Conservation (phyloP, 495 filamentous ascomycete genomes). For the Penicillium macrosclerotiorum region DNA sequence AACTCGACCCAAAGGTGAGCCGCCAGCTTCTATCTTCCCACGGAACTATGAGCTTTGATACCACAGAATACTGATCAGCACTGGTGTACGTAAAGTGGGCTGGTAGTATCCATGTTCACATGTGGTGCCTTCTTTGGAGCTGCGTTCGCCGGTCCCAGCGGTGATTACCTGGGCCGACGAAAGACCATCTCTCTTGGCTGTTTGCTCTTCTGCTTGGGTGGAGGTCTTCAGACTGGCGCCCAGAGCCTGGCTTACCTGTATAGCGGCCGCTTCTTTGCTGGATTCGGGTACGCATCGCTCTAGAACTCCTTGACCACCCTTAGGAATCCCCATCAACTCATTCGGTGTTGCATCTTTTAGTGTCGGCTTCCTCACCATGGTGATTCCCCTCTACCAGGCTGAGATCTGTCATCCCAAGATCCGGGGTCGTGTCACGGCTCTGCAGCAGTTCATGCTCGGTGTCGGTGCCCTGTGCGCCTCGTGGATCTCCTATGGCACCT, state of each 20-base stretch:
- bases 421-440: conserved; percentile 39
- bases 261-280: conserved; percentile 43
- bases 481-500: conserved; percentile 47
- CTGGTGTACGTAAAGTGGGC: not conserved
- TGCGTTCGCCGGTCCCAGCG: conserved; percentile 35
- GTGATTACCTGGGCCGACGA: conserved; percentile 41
- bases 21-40: not conserved
- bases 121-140: conserved; percentile 44
- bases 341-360: conserved; percentile 5
- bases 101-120: conserved; percentile 67
- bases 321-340: not conserved
- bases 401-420: conserved; percentile 46
- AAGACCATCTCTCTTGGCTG: conserved; percentile 44
- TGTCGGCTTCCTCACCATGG: conserved; percentile 61
- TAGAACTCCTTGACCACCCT: not conserved
- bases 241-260: conserved; percentile 36
- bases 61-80: not conserved
- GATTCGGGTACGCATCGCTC: conserved; percentile 51
- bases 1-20: conserved; percentile 54
- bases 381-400: conserved; percentile 46
- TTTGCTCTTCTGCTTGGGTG: conserved; percentile 44
- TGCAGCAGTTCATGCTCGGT: conserved; percentile 48
- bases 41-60: not conserved
- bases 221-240: conserved; percentile 42
- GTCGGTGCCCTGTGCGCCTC: conserved; percentile 39